Evolutionary conservation across 2,329 filamentous ascomycete genomes (phyloP).

Genomic region (Aspergillus jensenii): DNA sequence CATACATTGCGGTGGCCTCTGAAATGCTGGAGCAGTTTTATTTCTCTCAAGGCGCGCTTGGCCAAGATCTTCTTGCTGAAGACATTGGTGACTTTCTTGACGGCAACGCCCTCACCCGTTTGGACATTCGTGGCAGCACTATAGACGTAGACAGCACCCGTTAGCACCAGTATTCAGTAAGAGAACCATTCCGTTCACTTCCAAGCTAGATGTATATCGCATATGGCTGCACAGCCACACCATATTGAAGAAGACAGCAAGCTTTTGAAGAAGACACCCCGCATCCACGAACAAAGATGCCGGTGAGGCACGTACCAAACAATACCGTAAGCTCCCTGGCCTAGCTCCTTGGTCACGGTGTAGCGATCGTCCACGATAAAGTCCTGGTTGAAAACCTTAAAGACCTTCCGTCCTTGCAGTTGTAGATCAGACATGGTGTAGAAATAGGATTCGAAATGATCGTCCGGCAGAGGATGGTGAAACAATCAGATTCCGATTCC

Average conservation of each 20-base stretch:
- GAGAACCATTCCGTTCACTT: not conserved
- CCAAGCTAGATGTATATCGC: not conserved
- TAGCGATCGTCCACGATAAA: conserved; percentile 98
- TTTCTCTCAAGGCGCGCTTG: conserved; percentile 95
- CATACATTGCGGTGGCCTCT: conserved; percentile 81
- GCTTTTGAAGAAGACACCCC: not conserved
- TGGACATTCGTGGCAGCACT: conserved; percentile 91
- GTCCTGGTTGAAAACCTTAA: conserved; percentile 99
- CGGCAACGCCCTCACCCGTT: conserved; percentile 89
- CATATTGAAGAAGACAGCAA: not conserved
- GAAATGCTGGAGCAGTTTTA: conserved; percentile 98
- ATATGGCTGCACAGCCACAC: not conserved
- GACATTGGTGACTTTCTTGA: conserved; percentile 99
- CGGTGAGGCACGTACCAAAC: conserved; percentile 71
- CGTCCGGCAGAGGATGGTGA: conserved; percentile 7
- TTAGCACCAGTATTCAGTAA: conserved; percentile 13
- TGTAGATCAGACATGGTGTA: conserved; percentile 58
- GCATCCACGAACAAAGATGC: conserved; percentile 1
- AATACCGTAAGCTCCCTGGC: conserved; percentile 97
- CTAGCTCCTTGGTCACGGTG: conserved; percentile 97
- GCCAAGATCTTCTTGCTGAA: conserved; percentile 99
- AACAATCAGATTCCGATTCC: not conserved
- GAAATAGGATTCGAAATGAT: conserved; percentile 6
- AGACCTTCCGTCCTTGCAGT: conserved; percentile 78
- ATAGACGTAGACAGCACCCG: conserved; percentile 17